phyloP scores from a whole-genome alignment of 2,329 filamentous ascomycete genomes.

The Cadophora sp. region DNA sequence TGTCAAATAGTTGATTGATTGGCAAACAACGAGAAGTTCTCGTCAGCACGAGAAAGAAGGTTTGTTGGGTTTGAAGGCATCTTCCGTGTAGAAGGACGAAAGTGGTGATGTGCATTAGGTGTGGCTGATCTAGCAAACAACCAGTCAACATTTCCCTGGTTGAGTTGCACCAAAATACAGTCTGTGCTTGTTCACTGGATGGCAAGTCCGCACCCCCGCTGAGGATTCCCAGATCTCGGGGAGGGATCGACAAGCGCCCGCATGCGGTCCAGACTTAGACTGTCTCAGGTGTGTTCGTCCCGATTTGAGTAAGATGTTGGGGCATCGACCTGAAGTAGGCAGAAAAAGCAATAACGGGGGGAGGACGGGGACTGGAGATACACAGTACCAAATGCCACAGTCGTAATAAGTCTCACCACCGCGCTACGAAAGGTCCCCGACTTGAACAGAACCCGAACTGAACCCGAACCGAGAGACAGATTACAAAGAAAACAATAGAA shows the following conservation, averaged over 20 bases:
- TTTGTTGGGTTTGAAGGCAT: neutral
- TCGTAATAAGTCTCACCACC: neutral
- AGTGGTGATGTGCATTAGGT: neutral
- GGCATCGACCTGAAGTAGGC: neutral
- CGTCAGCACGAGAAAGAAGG: neutral
- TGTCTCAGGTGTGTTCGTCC: constrained; percentile 13
- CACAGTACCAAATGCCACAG: neutral
- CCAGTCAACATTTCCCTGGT: neutral
- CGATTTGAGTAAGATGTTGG: neutral
- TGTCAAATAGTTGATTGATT: neutral
- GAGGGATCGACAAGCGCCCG: constrained; percentile 17
- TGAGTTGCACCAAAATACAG: neutral
- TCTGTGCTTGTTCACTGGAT: constrained; percentile 1
- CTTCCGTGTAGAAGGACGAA: neutral
- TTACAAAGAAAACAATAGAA: neutral
- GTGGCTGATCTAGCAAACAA: constrained; percentile 15
- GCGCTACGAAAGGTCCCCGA: neutral
- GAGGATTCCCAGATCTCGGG: constrained; percentile 9
- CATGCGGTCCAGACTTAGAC: neutral
- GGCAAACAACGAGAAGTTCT: neutral
- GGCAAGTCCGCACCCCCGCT: neutral
- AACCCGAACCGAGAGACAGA: neutral
- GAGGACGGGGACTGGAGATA: neutral
- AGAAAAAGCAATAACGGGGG: constrained; percentile 3
- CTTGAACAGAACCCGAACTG: neutral